phyloP scores from a whole-genome alignment of 2,329 filamentous ascomycete genomes.

The Corinectria fuckeliana region DNA sequence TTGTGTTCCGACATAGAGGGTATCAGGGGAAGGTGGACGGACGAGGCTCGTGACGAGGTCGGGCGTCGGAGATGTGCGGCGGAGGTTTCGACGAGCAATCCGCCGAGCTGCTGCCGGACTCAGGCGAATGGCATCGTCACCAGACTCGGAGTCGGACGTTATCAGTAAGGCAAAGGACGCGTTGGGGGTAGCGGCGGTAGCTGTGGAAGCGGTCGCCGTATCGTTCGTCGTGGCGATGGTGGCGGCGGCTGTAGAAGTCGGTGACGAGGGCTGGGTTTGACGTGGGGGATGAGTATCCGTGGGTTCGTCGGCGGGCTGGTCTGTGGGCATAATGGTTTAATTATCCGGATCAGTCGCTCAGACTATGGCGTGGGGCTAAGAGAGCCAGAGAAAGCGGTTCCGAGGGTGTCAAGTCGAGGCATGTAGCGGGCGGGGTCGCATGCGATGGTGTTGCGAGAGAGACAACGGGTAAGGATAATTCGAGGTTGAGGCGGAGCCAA shows the following conservation, averaged over 20 bases:
- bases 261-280: slow-evolving; percentile 21
- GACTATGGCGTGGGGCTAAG: not conserved
- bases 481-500: not conserved
- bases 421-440: not conserved
- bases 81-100: slow-evolving; percentile 46
- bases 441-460: not conserved
- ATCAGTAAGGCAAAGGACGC: slow-evolving; percentile 13
- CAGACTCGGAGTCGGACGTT: slow-evolving; percentile 43
- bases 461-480: slow-evolving; percentile 2
- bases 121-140: slow-evolving; percentile 45
- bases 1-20: slow-evolving; percentile 41
- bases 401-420: not conserved
- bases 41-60: slow-evolving; percentile 50
- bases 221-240: slow-evolving; percentile 9
- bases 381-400: not conserved
- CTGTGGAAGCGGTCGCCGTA: slow-evolving; percentile 11
- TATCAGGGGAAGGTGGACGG: slow-evolving; percentile 47
- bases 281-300: not conserved
- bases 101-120: slow-evolving; percentile 45
- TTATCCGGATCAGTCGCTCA: not conserved
- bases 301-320: slow-evolving; percentile 5
- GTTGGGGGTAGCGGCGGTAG: slow-evolving; percentile 6
- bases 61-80: slow-evolving; percentile 45
- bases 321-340: slow-evolving; percentile 10
- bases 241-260: slow-evolving; percentile 17